Base-by-base conservation (phyloP, 2,329 filamentous ascomycete genomes). In the Aphanocladium album region DNA sequence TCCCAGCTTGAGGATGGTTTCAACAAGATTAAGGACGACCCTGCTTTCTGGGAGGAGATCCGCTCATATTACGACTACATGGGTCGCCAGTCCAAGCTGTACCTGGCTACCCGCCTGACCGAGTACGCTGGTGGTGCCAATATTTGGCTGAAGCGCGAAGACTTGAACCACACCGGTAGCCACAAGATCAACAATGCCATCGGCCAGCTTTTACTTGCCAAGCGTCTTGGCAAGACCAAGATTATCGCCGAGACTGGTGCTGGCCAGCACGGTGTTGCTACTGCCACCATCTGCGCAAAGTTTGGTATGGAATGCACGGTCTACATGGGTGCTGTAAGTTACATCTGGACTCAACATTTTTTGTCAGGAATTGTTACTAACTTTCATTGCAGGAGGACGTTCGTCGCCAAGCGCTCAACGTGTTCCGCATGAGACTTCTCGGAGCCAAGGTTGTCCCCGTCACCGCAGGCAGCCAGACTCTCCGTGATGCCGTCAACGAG, bases 131-230 rank as follows among this genome's bases (percentile, higher is more conserved):
- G 92, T 25, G 95, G 95, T 63, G 93, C 95, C 53, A 96, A 92
- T 71, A 96, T 99, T 79, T 99, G 93, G 89, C 79, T 99, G 67
- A 99, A 99, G 84, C 87, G 95, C 68, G 95, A 99, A 77, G 95
- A 99, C 73, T 80, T 98, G 60, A 98, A 98, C 77, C 95, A 99
- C 74, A 98, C 95, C 9, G 95, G 95, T 66, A 96, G 90, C 64
- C 95, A 99, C 83, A 99, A 99, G 84, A 98, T 99, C 81, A 99
- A 99, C 81, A 99, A 99, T 70, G 95, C 95, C 0, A 80, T 99
- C 9, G 95, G 95, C 2, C 95, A 99, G 75, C 87, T 97, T 53
- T 83, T 99, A 16, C 79, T 99, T 43, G 95, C 95, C 1, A 84
- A 84, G 68, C 83, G 91, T 64, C 78, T 99, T 53, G 95, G 95